Evolutionary conservation across 176 grass and related monocot genomes (phyloP), one percentile per base, ranked within the genome.

Genomic region (Paspalum notatum): DNA sequence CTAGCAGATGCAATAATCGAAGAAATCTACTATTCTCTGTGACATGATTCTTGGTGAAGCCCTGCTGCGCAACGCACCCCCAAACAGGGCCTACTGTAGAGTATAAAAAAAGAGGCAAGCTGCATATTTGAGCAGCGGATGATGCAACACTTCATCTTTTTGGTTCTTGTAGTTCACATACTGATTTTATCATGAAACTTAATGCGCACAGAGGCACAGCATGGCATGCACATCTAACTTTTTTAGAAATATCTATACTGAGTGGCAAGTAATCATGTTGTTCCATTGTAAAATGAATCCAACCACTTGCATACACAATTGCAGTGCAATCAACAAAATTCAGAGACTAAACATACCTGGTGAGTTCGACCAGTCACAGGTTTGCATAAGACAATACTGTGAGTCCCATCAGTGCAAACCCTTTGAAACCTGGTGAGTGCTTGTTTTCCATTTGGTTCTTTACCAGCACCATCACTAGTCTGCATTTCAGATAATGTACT

Each of bases 351-450:
- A 49, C 6, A 59, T 92, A 98, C 95, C 95, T 98, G 95, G 88
- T 98, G 95, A 78, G 95, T 95, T 60, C 95, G 88, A 54, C 95
- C 95, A 85, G 95, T 95, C 49, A 98, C 77, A 71, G 92, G 95
- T 89, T 98, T 95, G 82, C 92, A 98, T 60, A 93, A 82, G 71
- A 98, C 88, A 77, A 98, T 84, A 75, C 95, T 98, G 52, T 91
- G 69, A 66, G 70, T 82, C 37, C 92, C 92, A 64, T 93, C 75
- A 38, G 90, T 93, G 60, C 78, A 85, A 49, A 95, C 91, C 83
- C 88, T 92, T 49, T 92, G 83, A 81, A 98, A 98, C 60, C 87
- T 98, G 22, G 95, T 98, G 57, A 91, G 89, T 49, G 95, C 92
- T 82, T 72, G 81, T 62, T 98, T 98, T 84, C 95, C 95, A 74